Percentiles rank a stretch among this genome's conserved stretches.
phyloP scores from a whole-genome alignment of 148 eudicot species.

The Persicaria tinctoria region DNA sequence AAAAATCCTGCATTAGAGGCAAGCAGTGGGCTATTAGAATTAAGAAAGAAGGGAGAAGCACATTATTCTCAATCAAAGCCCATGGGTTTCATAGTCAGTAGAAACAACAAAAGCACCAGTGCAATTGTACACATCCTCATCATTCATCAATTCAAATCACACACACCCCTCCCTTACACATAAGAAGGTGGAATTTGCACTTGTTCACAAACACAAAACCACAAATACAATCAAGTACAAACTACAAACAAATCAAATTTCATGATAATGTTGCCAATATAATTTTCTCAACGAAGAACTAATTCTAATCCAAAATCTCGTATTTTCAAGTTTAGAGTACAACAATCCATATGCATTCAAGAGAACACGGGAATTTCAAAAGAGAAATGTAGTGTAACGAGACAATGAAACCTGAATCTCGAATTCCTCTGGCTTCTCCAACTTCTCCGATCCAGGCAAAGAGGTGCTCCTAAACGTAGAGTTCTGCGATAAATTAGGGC shows the following conservation, averaged over 20 bases:
- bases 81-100: background rate
- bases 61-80: background rate
- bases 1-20: slow-evolving; percentile 56
- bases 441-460: slow-evolving; percentile 23
- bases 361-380: background rate
- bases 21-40: background rate
- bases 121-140: too few species aligned
- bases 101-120: background rate
- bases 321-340: background rate
- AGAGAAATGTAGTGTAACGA: background rate
- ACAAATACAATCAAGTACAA: too few species aligned
- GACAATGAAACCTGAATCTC: slow-evolving; percentile 22
- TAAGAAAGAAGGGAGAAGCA: background rate
- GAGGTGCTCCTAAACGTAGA: slow-evolving; percentile 13
- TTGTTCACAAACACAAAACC: too few species aligned
- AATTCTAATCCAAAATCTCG: background rate
- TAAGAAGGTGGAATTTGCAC: too few species aligned
- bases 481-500: slow-evolving; percentile 12
- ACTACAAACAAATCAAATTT: too few species aligned
- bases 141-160: too few species aligned
- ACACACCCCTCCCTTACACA: too few species aligned
- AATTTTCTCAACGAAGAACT: background rate
- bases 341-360: background rate
- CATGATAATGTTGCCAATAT: background rate
- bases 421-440: slow-evolving; percentile 20